Conservation (phyloP, 306 rosid genomes). For the Vachellia collinsii region DNA sequence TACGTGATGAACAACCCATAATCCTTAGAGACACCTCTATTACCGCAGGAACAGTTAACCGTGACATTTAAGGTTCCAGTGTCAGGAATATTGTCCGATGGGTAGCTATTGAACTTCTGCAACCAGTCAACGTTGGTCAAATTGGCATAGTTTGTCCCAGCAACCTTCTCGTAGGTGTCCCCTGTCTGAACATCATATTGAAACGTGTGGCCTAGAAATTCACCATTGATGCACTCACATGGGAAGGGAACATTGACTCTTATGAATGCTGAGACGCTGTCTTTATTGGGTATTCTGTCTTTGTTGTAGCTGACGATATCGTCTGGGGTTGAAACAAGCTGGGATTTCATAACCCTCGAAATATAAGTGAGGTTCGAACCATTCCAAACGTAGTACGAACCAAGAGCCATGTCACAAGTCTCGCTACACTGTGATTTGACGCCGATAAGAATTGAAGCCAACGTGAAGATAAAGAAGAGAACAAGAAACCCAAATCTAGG, state of each 20-base stretch:
- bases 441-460: constrained; percentile 21
- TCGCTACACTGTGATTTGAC: constrained; percentile 57
- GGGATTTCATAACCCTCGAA: constrained; percentile 33
- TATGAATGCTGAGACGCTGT: not conserved
- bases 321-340: not conserved
- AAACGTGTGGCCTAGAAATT: constrained; percentile 62
- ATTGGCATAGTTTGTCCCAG: constrained; percentile 41
- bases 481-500: constrained; percentile 33
- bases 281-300: constrained; percentile 43
- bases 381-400: constrained; percentile 45
- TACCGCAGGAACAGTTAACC: constrained; percentile 81
- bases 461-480: constrained; percentile 12
- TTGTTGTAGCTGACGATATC: constrained; percentile 58
- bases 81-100: constrained; percentile 40
- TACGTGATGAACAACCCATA: constrained; percentile 79
- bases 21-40: constrained; percentile 37
- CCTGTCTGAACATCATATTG: constrained; percentile 37
- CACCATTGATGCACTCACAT: constrained; percentile 53
- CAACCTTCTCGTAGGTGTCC: constrained; percentile 48
- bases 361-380: constrained; percentile 41
- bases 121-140: constrained; percentile 61
- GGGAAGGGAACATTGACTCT: constrained; percentile 68
- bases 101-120: constrained; percentile 48
- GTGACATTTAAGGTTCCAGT: constrained; percentile 54
- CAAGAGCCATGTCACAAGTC: constrained; percentile 62